Percentiles rank a stretch among this genome's conserved stretches.
Conservation (phyloP, 1,284 basidiomycete genomes). For the Sporisorium sorghi region DNA sequence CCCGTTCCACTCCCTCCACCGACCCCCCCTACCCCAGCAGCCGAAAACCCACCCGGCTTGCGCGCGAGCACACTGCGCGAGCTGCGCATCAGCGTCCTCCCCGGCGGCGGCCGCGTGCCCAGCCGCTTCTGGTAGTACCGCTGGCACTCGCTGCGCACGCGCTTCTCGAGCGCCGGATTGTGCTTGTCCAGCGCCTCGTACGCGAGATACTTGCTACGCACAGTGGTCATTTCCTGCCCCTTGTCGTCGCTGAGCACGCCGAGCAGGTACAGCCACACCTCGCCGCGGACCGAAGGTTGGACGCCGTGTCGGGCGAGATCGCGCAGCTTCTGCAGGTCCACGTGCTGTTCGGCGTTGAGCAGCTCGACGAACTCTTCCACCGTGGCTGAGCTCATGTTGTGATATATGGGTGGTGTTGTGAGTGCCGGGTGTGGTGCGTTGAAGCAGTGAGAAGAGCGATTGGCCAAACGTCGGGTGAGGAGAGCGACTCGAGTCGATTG, state of each 20-base stretch:
- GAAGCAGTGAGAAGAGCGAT: neutral
- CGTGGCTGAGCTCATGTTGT: conserved; percentile 55
- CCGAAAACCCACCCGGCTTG: conserved; percentile 28
- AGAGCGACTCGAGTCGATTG: too few relatives aligned
- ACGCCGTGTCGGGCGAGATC: conserved; percentile 65
- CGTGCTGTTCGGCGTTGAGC: conserved; percentile 65
- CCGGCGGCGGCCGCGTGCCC: conserved; percentile 40
- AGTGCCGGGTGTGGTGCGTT: neutral
- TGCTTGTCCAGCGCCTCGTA: conserved; percentile 66
- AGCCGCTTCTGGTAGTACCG: conserved; percentile 65
- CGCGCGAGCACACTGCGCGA: conserved; percentile 29
- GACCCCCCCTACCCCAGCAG: conserved; percentile 8
- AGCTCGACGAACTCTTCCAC: conserved; percentile 65
- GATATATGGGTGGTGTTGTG: neutral
- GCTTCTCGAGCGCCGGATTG: conserved; percentile 60
- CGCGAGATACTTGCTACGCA: conserved; percentile 64
- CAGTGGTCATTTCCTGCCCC: conserved; percentile 67
- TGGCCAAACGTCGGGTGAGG: too few relatives aligned
- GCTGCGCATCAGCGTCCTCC: conserved; percentile 43
- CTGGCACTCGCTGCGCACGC: conserved; percentile 61
- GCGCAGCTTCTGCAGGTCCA: conserved; percentile 63
- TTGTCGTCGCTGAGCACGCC: conserved; percentile 68
- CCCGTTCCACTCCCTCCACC: neutral
- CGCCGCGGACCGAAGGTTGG: conserved; percentile 63
- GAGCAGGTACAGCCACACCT: conserved; percentile 68